Evolutionary conservation across 2,329 filamentous ascomycete genomes (phyloP), one percentile per base, ranked within the genome.

Genomic region (Pestalotiopsis sp.): DNA sequence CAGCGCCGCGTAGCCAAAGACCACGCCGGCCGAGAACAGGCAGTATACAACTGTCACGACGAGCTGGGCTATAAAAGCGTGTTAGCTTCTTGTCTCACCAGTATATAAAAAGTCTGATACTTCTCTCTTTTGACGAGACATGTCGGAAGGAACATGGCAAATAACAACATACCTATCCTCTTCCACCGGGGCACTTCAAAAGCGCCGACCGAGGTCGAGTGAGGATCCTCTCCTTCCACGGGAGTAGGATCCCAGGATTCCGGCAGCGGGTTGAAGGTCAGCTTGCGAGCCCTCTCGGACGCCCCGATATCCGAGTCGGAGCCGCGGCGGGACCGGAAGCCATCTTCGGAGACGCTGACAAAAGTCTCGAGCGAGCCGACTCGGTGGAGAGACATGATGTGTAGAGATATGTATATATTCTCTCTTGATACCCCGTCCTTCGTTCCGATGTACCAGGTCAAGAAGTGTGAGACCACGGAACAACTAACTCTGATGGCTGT

Each of bases 1-100:
- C 73, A 97, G 84, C 13, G 93, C 93, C 14, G 93, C 93, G 79
- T 93, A 97, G 41, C 93, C 93, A 80, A 96, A 96, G 20, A 96
- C 89, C 56, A 94, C 84, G 1, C 93, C 95, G 4, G 94, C 91
- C 6, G 92, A 90, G 70, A 97, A 85, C 45, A 95, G 86, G 79
- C 92, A 95, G 77, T 92, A 93, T 12, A 93, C 74, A 1, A 93
- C 89, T 5, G 90, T 91, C 61, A 88, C 82, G 56, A 81, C 80
- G n/a, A 95, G 88, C 81, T 95, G 93, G 17, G 87, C 91, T 93
- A 74, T 60, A 36, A 13, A 45, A 56, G 64, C 31, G 58, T 66
- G 69, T 66, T 20, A 70, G 61, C 70, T 66, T 31, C 4, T 31
- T 31, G 27, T 31, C 4, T 31, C 27, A 7, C 27, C 27, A 31